phyloP scores from a whole-genome alignment of 331 rosid species.

The Stylosanthes scabra region DNA sequence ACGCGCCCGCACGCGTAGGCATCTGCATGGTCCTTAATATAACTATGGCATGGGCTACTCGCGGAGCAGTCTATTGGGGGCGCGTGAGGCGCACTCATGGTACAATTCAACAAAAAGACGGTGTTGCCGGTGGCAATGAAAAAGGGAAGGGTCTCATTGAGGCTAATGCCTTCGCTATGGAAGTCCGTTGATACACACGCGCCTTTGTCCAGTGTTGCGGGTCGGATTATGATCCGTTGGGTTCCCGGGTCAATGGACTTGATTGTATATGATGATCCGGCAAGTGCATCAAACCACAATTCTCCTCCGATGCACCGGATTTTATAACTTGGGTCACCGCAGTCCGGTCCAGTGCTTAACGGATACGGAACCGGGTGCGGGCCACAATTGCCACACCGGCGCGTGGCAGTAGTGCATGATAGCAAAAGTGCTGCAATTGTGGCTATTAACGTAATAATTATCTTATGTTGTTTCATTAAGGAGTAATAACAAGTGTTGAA shows the following conservation, averaged over 20 bases:
- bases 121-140: constrained; percentile 45
- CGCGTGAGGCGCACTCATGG: constrained; percentile 4
- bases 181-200: constrained; percentile 48
- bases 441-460: constrained; percentile 26
- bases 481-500: not conserved
- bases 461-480: constrained; percentile 37
- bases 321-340: constrained; percentile 49
- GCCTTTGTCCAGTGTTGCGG: constrained; percentile 4
- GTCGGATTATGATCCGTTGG: constrained; percentile 36
- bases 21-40: constrained; percentile 24
- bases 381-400: constrained; percentile 47
- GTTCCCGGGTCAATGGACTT: constrained; percentile 32
- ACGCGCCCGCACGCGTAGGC: constrained; percentile 14
- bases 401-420: constrained; percentile 4
- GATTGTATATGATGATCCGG: constrained; percentile 46
- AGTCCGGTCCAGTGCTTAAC: constrained; percentile 51
- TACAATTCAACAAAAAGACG: constrained; percentile 45
- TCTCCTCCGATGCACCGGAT: constrained; percentile 47
- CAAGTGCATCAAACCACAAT: constrained; percentile 47
- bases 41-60: constrained; percentile 45
- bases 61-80: constrained; percentile 40
- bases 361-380: constrained; percentile 51
- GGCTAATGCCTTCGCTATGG: constrained; percentile 38
- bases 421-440: constrained; percentile 24
- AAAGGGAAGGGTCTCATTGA: constrained; percentile 48